Evolutionary conservation across 208 protist species (phyloP), one percentile per base, ranked within the genome.

Genomic region (Entamoeba nuttalli): DNA sequence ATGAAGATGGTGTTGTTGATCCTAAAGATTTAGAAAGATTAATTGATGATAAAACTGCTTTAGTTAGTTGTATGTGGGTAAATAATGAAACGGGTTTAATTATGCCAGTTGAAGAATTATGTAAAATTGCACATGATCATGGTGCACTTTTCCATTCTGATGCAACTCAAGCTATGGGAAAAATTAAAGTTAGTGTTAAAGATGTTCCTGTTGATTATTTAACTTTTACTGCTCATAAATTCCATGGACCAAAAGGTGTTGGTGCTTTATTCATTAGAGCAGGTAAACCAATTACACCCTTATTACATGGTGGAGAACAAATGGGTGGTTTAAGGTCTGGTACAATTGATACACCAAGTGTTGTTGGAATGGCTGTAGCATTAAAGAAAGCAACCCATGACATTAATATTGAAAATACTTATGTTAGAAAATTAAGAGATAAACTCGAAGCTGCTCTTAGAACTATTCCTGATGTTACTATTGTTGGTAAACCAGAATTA

Each of bases 221-320:
- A 44, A 21, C 84, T 21, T 62, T 95, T 41, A 71, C 94, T 44
- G 48, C 21, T 14, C 94, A 95, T 21, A 95, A 95, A 95, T 71
- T 95, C 44, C 15, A 95, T 41, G 94, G 94, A 2, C 94, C 94
- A 52, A 95, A 73, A 41, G 94, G 94, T 35, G 41, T 95, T 25
- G 94, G 94, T 52, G 94, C 93, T 57, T 71, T 97, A 97, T 71
- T 97, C 97, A 19, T 97, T 98, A 96, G 96, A 97, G 97, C 95
- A 99, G 0, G 99, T 73, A 98, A 99, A 4, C 97, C 98, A 48
- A 96, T 99, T 35, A 98, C 98, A 93, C 98, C 99, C 4, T 97
- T 99, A 5, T 97, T 99, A 50, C 99, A 97, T 96, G 99, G 99
- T 52, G 99, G 99, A 94, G 99, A 99, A n/a, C 99, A 99, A 97